Conservation (phyloP, 208 protist genomes). For the Blechomonas ayalai region DNA sequence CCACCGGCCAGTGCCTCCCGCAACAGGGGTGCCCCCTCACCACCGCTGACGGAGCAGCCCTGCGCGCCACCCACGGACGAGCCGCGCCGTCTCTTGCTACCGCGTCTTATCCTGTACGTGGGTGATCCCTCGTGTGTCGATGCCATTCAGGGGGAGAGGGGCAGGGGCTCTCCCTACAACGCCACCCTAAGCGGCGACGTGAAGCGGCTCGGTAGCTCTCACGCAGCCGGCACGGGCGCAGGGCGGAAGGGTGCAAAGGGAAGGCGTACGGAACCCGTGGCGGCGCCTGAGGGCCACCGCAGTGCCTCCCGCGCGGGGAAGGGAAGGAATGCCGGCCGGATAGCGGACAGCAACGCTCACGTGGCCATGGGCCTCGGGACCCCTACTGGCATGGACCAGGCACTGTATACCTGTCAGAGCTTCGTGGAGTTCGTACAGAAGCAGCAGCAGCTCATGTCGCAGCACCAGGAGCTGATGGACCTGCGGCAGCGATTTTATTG, state of each 20-base stretch:
- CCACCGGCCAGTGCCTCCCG: neutral
- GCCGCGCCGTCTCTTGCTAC: neutral
- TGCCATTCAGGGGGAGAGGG: neutral
- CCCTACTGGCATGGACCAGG: neutral
- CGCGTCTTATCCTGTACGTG: conserved; percentile 1
- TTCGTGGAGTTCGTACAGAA: conserved; percentile 8
- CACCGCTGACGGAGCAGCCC: neutral
- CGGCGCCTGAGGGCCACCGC: neutral
- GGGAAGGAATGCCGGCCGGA: too few relatives aligned
- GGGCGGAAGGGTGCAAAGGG: neutral
- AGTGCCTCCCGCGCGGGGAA: conserved; percentile 1
- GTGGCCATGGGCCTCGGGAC: neutral
- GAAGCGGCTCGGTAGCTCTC: neutral
- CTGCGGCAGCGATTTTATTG: neutral
- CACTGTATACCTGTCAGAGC: neutral
- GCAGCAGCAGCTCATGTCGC: conserved; percentile 1
- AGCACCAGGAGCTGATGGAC: neutral
- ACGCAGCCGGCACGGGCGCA: neutral
- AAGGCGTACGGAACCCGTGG: neutral
- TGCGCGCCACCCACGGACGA: neutral
- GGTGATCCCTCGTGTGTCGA: neutral
- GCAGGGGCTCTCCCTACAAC: too few relatives aligned
- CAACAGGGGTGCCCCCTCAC: neutral
- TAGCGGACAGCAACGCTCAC: neutral
- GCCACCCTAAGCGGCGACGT: neutral